Evolutionary conservation across 768 basidiomycete genomes (phyloP), one percentile per base, ranked within the genome.

Genomic region (Podaxis pistillaris): DNA sequence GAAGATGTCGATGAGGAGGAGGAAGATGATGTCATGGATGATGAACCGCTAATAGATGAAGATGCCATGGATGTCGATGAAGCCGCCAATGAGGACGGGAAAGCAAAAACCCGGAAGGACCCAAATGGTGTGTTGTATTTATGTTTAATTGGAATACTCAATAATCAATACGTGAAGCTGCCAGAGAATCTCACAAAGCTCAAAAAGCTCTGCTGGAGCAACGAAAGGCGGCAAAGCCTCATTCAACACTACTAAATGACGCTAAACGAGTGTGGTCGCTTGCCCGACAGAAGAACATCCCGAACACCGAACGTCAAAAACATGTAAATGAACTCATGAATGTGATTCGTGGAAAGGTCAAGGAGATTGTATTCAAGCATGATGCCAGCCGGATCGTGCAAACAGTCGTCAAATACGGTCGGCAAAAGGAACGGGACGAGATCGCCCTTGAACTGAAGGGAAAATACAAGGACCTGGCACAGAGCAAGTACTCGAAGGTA

Each of bases 401-500:
- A 72, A 90, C 86, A 0, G 78, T 91, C 12, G 90, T 96, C 53
- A 95, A 91, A 70, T 86, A 90, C 63, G 95, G 95, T 3, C 80
- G 84, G 19, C 89, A 81, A 67, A 79, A 79, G 64, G 90, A 96
- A 73, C 75, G 94, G 50, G 85, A 92, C 46, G 88, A 93, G 71
- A 83, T 97, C 53, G 95, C 93, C 0, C 74, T 74, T 9, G 95
- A 97, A 75, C 80, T 97, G 53, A 89, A 91, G 71, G 94, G 94
- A 1, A 81, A 82, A 60, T 96, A 88, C 70, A 84, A 80, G 70
- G 86, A 86, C 46, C 80, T 96, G 58, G 87, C 88, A 41, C 90
- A 93, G 74, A 91, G 86, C 69, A 94, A 90, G 75, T 97, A 97
- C 72, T 94, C 93, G 40, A 96, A 94, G 81, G 93, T 90, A 63